Evolutionary conservation across 371 early-diverging fungal species (phyloP), one percentile per base, ranked within the genome.

Genomic region (Saksenaea vasiformis): DNA sequence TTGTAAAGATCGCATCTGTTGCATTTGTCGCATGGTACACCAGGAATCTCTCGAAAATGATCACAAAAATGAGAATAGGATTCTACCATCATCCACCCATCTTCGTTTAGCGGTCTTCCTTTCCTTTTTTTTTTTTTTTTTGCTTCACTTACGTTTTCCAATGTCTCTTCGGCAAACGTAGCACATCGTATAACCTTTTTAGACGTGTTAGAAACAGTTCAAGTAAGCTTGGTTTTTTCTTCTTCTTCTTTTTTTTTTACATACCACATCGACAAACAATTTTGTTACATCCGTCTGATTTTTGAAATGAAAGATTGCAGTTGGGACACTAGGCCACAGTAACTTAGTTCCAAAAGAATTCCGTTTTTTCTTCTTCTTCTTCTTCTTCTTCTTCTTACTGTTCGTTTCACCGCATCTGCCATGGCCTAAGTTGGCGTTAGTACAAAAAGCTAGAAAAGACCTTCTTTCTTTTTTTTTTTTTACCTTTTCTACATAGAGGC

Each of bases 281-380:
- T 66, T 90, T 90, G 74, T 90, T 90, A 65, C 90, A 90, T 0
- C 90, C 90, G 70, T 82, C 82, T 34, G 76, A 67, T 60, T 88
- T 87, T 60, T 81, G 82, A 67, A 86, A 90, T 7, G 85, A 83
- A 8, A 87, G 60, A 26, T 71, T 74, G 62, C 90, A 89, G 13
- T 67, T 59, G 1, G 88, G 88, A 65, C 90, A 90, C 89, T 89
- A 71, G n/a, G 41, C 38, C 22, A 55, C 51, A 47, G 10, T 8
- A n/a, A 47, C 8, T 10, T 8, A 22, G 24, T n/a, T 0, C 1
- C n/a, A 41, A 41, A 41, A 14, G n/a, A n/a, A n/a, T n/a, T n/a
- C n/a, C n/a, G n/a, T n/a, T n/a, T n/a, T n/a, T n/a, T n/a, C n/a
- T n/a, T n/a, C n/a, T n/a, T n/a, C n/a, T n/a, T n/a, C n/a, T 38